phyloP scores from a whole-genome alignment of 306 rosid species.

The Sophora flavescens region DNA sequence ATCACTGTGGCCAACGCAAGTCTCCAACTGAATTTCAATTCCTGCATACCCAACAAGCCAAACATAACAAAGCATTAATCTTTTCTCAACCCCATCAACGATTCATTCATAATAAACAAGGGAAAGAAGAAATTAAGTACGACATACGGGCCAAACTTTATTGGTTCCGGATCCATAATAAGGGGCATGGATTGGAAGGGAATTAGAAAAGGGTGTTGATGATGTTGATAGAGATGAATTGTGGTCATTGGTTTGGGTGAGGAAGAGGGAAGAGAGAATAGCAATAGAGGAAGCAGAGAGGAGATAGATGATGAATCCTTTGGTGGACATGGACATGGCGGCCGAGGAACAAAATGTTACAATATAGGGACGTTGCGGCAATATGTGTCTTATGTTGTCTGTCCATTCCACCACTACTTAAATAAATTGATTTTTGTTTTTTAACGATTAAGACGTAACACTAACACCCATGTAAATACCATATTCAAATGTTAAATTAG shows the following conservation, averaged over 20 bases:
- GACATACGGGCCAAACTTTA: slow-evolving; percentile 73
- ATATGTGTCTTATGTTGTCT: background rate
- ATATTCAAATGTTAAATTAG: too few relatives aligned
- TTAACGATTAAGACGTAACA: too few relatives aligned
- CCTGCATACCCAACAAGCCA: slow-evolving; percentile 51
- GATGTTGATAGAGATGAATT: slow-evolving; percentile 35
- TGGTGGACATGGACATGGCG: slow-evolving; percentile 61
- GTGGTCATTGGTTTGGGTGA: slow-evolving; percentile 37
- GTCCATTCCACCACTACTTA: background rate
- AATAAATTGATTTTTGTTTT: too few relatives aligned
- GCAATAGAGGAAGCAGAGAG: slow-evolving; percentile 63
- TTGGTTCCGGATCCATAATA: slow-evolving; percentile 42
- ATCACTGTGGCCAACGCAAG: slow-evolving; percentile 69
- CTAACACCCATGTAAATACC: too few relatives aligned
- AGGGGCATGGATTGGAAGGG: background rate
- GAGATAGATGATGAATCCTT: slow-evolving; percentile 64
- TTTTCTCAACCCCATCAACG: background rate
- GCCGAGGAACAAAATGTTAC: background rate
- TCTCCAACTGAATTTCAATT: slow-evolving; percentile 67
- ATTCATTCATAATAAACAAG: background rate
- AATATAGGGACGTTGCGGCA: background rate
- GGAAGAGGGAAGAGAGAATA: slow-evolving; percentile 56
- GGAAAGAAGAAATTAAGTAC: slow-evolving; percentile 13
- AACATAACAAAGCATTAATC: slow-evolving; percentile 31
- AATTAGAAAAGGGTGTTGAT: slow-evolving; percentile 35